Percentiles rank a stretch among this genome's conserved stretches.
Conservation (phyloP, 768 basidiomycete species). For the Gymnopilus dilepis region DNA sequence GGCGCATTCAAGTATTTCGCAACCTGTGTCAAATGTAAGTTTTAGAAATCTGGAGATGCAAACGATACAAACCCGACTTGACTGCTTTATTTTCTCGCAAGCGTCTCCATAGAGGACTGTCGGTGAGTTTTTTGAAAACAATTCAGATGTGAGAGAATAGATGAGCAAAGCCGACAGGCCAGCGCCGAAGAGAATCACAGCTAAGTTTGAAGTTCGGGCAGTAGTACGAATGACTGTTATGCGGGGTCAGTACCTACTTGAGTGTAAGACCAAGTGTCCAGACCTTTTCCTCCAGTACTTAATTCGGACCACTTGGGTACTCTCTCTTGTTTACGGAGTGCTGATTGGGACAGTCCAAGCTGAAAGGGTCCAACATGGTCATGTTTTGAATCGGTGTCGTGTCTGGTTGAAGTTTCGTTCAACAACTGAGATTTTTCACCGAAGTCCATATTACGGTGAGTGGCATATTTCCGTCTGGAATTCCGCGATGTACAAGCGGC, state of each 20-base stretch:
- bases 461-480: conserved; percentile 47
- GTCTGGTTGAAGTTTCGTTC: conserved; percentile 67
- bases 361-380: conserved; percentile 82
- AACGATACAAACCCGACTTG: conserved; percentile 42
- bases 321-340: conserved; percentile 57
- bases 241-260: not conserved
- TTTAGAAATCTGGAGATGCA: conserved; percentile 9
- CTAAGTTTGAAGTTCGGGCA: conserved; percentile 52
- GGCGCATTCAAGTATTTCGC: conserved; percentile 70
- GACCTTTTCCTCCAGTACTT: conserved; percentile 78
- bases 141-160: conserved; percentile 81
- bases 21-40: conserved; percentile 49
- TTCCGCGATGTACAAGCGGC: conserved; percentile 1
- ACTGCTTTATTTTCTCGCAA: conserved; percentile 57
- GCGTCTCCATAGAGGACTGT: conserved; percentile 76
- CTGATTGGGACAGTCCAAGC: conserved; percentile 66
- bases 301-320: conserved; percentile 82
- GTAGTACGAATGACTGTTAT: conserved; percentile 53
- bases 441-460: conserved; percentile 47
- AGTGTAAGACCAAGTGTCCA: conserved; percentile 18
- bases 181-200: conserved; percentile 77
- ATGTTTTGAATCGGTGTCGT: conserved; percentile 46
- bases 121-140: conserved; percentile 89
- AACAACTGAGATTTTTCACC: conserved; percentile 55
- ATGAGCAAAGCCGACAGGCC: conserved; percentile 76